Conservation (phyloP, 2,329 filamentous ascomycete genomes). For the Paraphaeosphaeria sporulosa region DNA sequence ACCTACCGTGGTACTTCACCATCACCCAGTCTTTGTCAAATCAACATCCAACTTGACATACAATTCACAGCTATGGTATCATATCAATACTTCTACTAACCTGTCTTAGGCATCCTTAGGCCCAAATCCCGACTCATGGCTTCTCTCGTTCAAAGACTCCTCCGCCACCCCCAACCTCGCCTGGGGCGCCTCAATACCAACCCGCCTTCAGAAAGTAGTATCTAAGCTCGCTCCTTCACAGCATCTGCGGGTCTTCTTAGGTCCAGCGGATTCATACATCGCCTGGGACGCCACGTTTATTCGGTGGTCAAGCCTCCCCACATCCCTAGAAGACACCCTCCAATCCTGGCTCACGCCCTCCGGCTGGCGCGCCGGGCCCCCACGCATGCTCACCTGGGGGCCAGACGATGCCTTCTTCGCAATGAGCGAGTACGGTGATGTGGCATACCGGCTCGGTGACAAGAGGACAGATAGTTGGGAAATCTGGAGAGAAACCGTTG, state of each 20-base stretch:
- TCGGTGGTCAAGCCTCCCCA: constrained; percentile 41
- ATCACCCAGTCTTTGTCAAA: too few species aligned
- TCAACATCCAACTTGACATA: too few species aligned
- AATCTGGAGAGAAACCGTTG: constrained; percentile 43
- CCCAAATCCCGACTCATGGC: constrained; percentile 40
- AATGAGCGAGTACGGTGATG: constrained; percentile 47
- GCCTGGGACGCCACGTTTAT: constrained; percentile 44
- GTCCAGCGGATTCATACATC: constrained; percentile 42
- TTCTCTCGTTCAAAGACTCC: constrained; percentile 41
- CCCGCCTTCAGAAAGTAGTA: constrained; percentile 30
- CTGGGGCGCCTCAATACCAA: constrained; percentile 36
- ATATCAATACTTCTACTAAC: too few species aligned
- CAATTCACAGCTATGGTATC: too few species aligned
- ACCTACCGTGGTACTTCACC: too few species aligned
- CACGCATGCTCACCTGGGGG: constrained; percentile 43
- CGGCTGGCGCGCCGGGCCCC: constrained; percentile 46
- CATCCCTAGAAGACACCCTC: constrained; percentile 37
- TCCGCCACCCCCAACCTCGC: constrained; percentile 34
- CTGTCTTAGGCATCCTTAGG: constrained; percentile 31
- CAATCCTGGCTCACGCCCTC: constrained; percentile 48
- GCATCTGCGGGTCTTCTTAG: constrained; percentile 40
- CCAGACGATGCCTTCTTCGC: constrained; percentile 44
- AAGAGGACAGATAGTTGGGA: constrained; percentile 28
- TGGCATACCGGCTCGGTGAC: constrained; percentile 34
- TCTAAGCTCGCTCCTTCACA: constrained; percentile 37